Evolutionary conservation across 1,139 yeast genomes (phyloP).

Genomic region (Kodamaea alishanica): DNA sequence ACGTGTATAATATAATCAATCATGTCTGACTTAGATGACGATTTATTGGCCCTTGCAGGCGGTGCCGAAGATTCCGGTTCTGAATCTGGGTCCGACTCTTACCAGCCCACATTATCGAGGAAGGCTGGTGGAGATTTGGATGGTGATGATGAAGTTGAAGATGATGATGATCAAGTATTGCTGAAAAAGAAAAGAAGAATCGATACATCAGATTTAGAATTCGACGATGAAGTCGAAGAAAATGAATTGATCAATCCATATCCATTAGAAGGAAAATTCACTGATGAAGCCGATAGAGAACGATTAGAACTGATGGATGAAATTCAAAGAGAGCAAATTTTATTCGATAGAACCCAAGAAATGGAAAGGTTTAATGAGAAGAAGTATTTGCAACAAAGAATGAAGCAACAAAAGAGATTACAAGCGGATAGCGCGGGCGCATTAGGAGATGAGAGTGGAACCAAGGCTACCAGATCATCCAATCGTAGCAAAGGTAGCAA

Average conservation of each 20-base stretch:
- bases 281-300: slow-evolving; percentile 73
- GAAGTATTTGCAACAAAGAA: slow-evolving; percentile 76
- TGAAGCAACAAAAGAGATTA: slow-evolving; percentile 44
- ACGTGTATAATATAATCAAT: background rate
- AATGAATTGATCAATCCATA: slow-evolving; percentile 63
- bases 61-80: slow-evolving; percentile 43
- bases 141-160: slow-evolving; percentile 21
- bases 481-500: slow-evolving; percentile 22
- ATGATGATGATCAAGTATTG: slow-evolving; percentile 19
- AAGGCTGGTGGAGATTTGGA: slow-evolving; percentile 15
- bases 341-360: slow-evolving; percentile 90
- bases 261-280: slow-evolving; percentile 89
- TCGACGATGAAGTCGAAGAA: slow-evolving; percentile 28
- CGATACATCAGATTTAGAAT: slow-evolving; percentile 14
- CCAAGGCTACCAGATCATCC: slow-evolving; percentile 26
- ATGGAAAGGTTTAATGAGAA: slow-evolving; percentile 84
- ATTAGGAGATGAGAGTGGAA: slow-evolving; percentile 29
- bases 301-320: slow-evolving; percentile 75
- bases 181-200: slow-evolving; percentile 15
- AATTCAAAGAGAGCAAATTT: slow-evolving; percentile 82
- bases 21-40: slow-evolving; percentile 76
- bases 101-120: slow-evolving; percentile 21
- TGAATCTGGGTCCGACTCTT: slow-evolving; percentile 27
- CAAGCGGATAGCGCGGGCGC: slow-evolving; percentile 33
- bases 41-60: slow-evolving; percentile 87